Conservation (phyloP, 2,329 filamentous ascomycete genomes). For the Raffaelea albimanens region DNA sequence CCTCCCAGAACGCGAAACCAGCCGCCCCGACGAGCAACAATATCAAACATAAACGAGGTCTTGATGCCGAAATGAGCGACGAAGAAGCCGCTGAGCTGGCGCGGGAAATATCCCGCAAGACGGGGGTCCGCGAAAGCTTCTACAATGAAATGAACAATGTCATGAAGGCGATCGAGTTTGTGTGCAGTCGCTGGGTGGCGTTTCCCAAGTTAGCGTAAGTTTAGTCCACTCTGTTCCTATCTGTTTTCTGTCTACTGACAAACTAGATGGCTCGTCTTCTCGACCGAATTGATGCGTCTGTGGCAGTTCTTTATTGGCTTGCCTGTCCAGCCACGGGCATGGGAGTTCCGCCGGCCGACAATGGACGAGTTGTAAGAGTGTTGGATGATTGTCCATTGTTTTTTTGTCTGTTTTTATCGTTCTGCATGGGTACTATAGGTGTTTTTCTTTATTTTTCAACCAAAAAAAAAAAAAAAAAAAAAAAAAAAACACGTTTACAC, state of each 20-base stretch:
- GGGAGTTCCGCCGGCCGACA: constrained; percentile 34
- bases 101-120: constrained; percentile 23
- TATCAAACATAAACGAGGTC: too few relatives aligned
- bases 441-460: neutral
- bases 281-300: constrained; percentile 33
- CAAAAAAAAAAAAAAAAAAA: too few relatives aligned
- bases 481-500: too few relatives aligned
- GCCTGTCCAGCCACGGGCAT: constrained; percentile 38
- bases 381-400: too few relatives aligned
- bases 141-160: constrained; percentile 56
- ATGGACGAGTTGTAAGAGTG: constrained; percentile 36
- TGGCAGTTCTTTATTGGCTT: constrained; percentile 44
- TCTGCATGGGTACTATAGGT: neutral
- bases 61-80: constrained; percentile 15
- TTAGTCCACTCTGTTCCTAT: constrained; percentile 1
- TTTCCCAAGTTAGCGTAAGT: constrained; percentile 65
- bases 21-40: constrained; percentile 11
- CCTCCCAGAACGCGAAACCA: constrained; percentile 10
- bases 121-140: constrained; percentile 47
- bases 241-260: constrained; percentile 4
- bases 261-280: constrained; percentile 31
- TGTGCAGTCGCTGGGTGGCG: constrained; percentile 60
- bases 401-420: neutral
- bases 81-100: constrained; percentile 30
- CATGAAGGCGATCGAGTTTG: constrained; percentile 51